Base-by-base conservation (phyloP, 495 filamentous ascomycete species). In the Schizothecium vesticola region DNA sequence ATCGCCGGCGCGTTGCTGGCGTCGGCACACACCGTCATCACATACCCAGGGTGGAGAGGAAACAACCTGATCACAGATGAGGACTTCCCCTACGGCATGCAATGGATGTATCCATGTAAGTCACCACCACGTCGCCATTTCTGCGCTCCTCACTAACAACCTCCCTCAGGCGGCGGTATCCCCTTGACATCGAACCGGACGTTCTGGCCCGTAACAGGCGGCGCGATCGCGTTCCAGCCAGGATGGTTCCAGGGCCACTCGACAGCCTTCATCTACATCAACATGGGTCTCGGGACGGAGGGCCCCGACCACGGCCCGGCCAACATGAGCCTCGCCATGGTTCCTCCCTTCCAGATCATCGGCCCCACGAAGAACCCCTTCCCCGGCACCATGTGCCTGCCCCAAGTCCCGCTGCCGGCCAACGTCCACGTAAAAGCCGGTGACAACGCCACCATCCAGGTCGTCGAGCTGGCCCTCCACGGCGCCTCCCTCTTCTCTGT, bases 71-170 rank as follows among this genome's bases (percentile, higher is more conserved):
- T 89, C 72, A 90, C 89, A 59, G 96, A 92, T 78, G 86, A 86
- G 6, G 86, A 86, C 7, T 96, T 86, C 74, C 94, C 93, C 3
- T 97, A 92, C 73, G 95, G 96, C 80, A 94, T 97, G 92, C 91
- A 97, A 81, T 98, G 95, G 94, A 89, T 90, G 78, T 99, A 97
- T 84, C 95, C 96, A 80, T 99, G 95, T 99, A 82, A 83, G 91
- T 82, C 63, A 19, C 33, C 31, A 28, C 60, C 21, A 11, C 58
- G 11, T 2, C 22, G 3, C 3, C 29, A 23, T 31, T 51, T 55
- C 28, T 33, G 63, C 19, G 36, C 8, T 23, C 28, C 24, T 19
- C n/a, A 71, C 67, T 75, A 56, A 76, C 69, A 67, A 57, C 24
- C 67, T 43, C 26, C 16, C 2, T 24, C 73, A 99, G 95, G 95